Percentiles rank a stretch among this genome's conserved stretches.
Conservation (phyloP, 305 asterid genomes). For the Ilex paraguariensis region DNA sequence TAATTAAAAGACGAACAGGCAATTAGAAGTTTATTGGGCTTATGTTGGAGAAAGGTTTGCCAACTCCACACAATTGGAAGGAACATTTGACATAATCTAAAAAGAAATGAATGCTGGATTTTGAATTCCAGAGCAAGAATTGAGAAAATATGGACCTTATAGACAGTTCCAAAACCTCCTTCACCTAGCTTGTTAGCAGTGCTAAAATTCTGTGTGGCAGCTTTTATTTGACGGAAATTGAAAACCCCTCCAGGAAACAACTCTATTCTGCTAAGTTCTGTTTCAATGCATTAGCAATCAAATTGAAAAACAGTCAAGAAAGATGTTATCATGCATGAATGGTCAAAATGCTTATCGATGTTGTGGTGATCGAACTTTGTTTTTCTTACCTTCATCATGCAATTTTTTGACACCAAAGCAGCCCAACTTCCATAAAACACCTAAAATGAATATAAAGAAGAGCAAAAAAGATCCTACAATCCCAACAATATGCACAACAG, state of each 20-base stretch:
- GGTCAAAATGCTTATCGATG: too few relatives aligned
- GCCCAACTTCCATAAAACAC: constrained; percentile 7
- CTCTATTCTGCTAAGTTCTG: constrained; percentile 6
- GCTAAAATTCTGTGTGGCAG: constrained; percentile 7
- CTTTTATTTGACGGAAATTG: constrained; percentile 13
- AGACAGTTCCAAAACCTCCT: constrained; percentile 68
- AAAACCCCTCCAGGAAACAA: constrained; percentile 16
- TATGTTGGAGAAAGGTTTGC: too few relatives aligned
- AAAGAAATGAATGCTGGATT: too few relatives aligned
- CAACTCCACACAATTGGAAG: too few relatives aligned
- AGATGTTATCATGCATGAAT: too few relatives aligned
- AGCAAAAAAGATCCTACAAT: constrained; percentile 1
- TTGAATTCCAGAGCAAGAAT: too few relatives aligned
- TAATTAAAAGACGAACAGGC: too few relatives aligned
- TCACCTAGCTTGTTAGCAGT: constrained; percentile 48
- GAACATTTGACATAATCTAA: too few relatives aligned
- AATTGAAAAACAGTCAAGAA: too few relatives aligned
- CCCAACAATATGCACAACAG: constrained; percentile 4
- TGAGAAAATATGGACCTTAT: constrained; percentile 22
- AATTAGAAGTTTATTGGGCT: too few relatives aligned
- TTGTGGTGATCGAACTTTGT: too few relatives aligned
- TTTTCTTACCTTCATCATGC: too few relatives aligned
- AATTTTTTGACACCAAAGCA: constrained; percentile 8
- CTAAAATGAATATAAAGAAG: constrained; percentile 1
- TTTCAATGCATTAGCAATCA: background rate